Evolutionary conservation across 2,329 filamentous ascomycete species (phyloP).

Genomic region (Aureobasidium vineae): DNA sequence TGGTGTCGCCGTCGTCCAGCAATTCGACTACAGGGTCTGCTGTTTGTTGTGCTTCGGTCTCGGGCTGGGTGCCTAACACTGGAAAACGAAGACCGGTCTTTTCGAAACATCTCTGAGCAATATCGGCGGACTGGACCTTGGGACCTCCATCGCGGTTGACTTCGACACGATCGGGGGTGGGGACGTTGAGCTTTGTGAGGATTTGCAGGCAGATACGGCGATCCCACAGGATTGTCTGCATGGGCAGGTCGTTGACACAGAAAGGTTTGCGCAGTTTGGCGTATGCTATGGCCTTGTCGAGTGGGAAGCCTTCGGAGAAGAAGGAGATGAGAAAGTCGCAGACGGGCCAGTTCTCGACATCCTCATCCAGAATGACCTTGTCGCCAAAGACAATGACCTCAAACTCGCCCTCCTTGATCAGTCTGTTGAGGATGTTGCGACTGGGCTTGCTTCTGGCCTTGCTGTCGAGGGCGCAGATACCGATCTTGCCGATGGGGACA

Average conservation of each 20-base stretch:
- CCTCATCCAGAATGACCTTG: constrained; percentile 97
- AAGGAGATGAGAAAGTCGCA: constrained; percentile 98
- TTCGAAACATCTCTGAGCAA: constrained; percentile 75
- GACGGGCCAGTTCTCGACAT: constrained; percentile 92
- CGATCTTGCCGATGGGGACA: constrained; percentile 65
- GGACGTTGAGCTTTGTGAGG: constrained; percentile 83
- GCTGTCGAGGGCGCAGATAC: constrained; percentile 90
- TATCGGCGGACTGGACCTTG: constrained; percentile 70
- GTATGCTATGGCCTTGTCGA: constrained; percentile 97
- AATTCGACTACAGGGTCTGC: constrained; percentile 64
- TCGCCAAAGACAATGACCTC: constrained; percentile 98
- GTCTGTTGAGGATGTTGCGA: constrained; percentile 87
- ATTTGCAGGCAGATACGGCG: constrained; percentile 84
- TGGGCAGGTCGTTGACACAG: constrained; percentile 94
- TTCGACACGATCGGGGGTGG: constrained; percentile 83
- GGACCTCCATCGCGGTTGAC: constrained; percentile 93
- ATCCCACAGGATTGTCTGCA: constrained; percentile 98
- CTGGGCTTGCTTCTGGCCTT: constrained; percentile 97
- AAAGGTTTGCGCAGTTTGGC: constrained; percentile 91
- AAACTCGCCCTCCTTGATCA: constrained; percentile 92
- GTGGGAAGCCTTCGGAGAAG: constrained; percentile 94
- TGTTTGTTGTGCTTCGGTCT: constrained; percentile 15
- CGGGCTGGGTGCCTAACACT: constrained; percentile 11
- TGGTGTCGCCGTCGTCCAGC: constrained; percentile 82
- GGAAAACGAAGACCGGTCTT: constrained; percentile 66